phyloP scores from a whole-genome alignment of 352 stramenopile genomes.

The Globisporangium rhizosaccharum region DNA sequence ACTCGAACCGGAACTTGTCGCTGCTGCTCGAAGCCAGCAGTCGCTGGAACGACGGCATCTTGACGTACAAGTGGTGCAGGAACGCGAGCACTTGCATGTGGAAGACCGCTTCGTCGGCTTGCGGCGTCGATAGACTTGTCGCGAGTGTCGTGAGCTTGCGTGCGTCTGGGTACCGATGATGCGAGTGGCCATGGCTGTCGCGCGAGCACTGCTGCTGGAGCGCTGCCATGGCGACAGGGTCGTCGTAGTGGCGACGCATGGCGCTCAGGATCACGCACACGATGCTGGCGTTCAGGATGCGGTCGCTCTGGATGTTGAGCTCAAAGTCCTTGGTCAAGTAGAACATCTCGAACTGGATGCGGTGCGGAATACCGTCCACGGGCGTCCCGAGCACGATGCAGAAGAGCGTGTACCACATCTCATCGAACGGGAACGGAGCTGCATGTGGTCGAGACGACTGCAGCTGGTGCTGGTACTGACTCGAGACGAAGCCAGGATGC shows the following conservation, averaged over 20 bases:
- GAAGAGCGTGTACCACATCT: slow-evolving; percentile 69
- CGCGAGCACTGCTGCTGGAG: slow-evolving; percentile 2
- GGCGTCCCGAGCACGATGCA: slow-evolving; percentile 56
- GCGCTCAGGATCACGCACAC: slow-evolving; percentile 45
- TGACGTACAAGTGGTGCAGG: slow-evolving; percentile 38
- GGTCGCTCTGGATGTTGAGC: slow-evolving; percentile 53
- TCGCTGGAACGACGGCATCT: slow-evolving; percentile 37
- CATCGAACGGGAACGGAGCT: slow-evolving; percentile 48
- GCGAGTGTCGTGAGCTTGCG: not conserved
- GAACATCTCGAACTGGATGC: slow-evolving; percentile 60
- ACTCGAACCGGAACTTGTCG: slow-evolving; percentile 48
- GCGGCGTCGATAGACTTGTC: not conserved
- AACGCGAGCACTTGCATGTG: slow-evolving; percentile 58
- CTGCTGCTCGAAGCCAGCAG: slow-evolving; percentile 20
- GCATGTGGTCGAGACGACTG: not conserved
- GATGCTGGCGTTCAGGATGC: slow-evolving; percentile 45
- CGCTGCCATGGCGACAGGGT: slow-evolving; percentile 26
- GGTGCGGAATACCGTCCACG: slow-evolving; percentile 51
- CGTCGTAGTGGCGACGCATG: slow-evolving; percentile 53
- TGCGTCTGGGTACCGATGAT: not conserved
- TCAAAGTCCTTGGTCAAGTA: slow-evolving; percentile 66
- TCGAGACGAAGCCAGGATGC: not conserved
- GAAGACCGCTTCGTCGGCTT: slow-evolving; percentile 16
- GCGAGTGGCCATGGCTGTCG: not conserved
- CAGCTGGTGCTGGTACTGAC: not conserved